These are phyloP conservation scores for Yamadazyma buinensis DNA, from an alignment of 1,139 yeast species.

Conservation along the genomic window DNA sequence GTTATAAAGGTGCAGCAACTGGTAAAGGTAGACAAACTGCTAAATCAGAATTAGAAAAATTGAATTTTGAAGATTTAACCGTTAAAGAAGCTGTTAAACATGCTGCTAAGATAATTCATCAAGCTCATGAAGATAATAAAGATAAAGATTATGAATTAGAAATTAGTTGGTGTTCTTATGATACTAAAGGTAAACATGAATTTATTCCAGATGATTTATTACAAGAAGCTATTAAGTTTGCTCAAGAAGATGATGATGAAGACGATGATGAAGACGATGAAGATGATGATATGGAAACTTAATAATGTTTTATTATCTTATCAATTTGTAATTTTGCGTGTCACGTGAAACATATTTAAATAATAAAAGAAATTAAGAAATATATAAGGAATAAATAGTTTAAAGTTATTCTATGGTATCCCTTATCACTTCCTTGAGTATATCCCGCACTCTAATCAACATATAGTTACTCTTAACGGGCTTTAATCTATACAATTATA, in stretches of 20 bases:
- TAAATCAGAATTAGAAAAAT: conserved; percentile 89
- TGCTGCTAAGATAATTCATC: conserved; percentile 89
- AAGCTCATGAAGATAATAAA: conserved; percentile 96
- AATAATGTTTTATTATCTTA: too few species aligned
- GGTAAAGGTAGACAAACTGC: conserved; percentile 98
- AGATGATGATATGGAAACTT: conserved; percentile 27
- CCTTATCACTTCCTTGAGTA: too few species aligned
- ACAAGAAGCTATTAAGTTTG: conserved; percentile 77
- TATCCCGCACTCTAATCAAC: too few species aligned
- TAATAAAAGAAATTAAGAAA: too few species aligned
- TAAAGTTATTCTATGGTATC: too few species aligned
- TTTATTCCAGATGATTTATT: conserved; percentile 74
- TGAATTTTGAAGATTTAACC: conserved; percentile 66
- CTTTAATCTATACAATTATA: too few species aligned
- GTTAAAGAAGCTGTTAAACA: conserved; percentile 83
- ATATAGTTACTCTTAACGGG: too few species aligned
- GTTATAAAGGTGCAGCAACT: conserved; percentile 94
- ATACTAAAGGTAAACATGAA: conserved; percentile 79
- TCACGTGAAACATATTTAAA: too few species aligned
- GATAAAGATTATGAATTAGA: conserved; percentile 97
- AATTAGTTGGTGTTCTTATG: conserved; percentile 79
- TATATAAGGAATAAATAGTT: too few species aligned
- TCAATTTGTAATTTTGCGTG: too few species aligned
- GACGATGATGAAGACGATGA: too few species aligned
- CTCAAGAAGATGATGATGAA: conserved; percentile 79